Percentiles rank a stretch among this genome's conserved stretches.
Evolutionary conservation across 805 yeast genomes (phyloP).

Genomic region (Blastobotrys parvus): DNA sequence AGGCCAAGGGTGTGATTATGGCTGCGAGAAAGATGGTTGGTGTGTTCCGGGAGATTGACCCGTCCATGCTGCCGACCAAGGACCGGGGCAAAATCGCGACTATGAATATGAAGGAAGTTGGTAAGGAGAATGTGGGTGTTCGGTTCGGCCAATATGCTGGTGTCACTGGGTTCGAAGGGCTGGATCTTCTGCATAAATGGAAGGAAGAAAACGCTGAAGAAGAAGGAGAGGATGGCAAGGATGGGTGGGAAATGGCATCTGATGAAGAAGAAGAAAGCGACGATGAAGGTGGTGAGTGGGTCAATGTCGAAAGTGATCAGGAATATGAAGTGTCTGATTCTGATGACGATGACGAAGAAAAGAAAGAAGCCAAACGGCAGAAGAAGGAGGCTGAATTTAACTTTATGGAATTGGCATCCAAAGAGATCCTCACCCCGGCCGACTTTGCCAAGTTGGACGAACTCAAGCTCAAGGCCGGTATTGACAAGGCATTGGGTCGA

Average conservation of each 20-base stretch:
- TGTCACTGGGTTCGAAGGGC: constrained; percentile 76
- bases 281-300: constrained; percentile 89
- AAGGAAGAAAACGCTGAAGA: constrained; percentile 49
- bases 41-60: constrained; percentile 88
- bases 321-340: constrained; percentile 52
- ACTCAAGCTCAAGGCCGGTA: constrained; percentile 74
- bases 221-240: constrained; percentile 53
- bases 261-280: constrained; percentile 35
- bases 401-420: constrained; percentile 55
- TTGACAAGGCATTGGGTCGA: constrained; percentile 56
- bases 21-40: constrained; percentile 87
- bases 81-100: constrained; percentile 93
- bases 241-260: constrained; percentile 45
- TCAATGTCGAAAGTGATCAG: constrained; percentile 72
- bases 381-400: constrained; percentile 29
- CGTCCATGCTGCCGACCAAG: constrained; percentile 83
- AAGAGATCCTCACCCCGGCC: constrained; percentile 87
- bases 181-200: constrained; percentile 88
- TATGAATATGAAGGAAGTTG: constrained; percentile 62
- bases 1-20: constrained; percentile 86
- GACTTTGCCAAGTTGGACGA: constrained; percentile 95
- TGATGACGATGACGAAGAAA: constrained; percentile 36
- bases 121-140: constrained; percentile 27
- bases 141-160: constrained; percentile 66
- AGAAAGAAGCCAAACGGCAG: constrained; percentile 17